A percentile compares a stretch with the other conserved stretches of the same genome.
These are phyloP conservation scores for Leptodontidium sp. DNA, from an alignment of 2,329 filamentous ascomycete species.

Conservation along the genomic window DNA sequence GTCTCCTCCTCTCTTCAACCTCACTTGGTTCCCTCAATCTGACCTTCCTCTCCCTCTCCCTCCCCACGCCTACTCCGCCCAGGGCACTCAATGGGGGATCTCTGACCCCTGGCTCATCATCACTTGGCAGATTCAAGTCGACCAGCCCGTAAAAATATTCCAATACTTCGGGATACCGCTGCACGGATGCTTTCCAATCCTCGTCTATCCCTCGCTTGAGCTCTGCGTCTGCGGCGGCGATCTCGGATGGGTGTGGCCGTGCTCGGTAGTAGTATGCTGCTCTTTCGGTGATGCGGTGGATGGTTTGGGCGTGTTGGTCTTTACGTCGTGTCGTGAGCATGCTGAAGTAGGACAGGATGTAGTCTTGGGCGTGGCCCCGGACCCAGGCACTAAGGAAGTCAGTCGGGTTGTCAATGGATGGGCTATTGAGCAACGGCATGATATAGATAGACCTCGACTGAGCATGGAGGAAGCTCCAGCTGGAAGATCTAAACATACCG, in stretches of 20 bases:
- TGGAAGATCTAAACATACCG: constrained; percentile 56
- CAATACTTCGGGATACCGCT: constrained; percentile 81
- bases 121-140: constrained; percentile 68
- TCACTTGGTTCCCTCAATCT: constrained; percentile 38
- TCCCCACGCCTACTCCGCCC: constrained; percentile 32
- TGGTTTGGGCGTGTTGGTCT: constrained; percentile 60
- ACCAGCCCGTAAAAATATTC: constrained; percentile 82
- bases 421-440: neutral
- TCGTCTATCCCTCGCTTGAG: constrained; percentile 80
- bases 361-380: constrained; percentile 70
- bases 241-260: constrained; percentile 66
- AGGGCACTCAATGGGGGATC: constrained; percentile 63
- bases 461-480: too few species aligned
- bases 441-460: neutral
- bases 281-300: constrained; percentile 63
- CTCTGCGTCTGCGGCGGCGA: constrained; percentile 68
- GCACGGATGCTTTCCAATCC: constrained; percentile 79
- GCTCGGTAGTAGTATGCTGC: constrained; percentile 66
- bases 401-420: constrained; percentile 2
- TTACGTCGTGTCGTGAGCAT: constrained; percentile 68
- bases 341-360: constrained; percentile 71
- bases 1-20: constrained; percentile 32
- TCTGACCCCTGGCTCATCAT: constrained; percentile 66
- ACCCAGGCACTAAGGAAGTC: constrained; percentile 63
- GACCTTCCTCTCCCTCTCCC: constrained; percentile 41